A percentile compares a stretch with the other conserved stretches of the same genome.
These are phyloP conservation scores for Microbotryomycetes sp. DNA, from an alignment of 1,284 basidiomycete genomes.

Conservation along the genomic window DNA sequence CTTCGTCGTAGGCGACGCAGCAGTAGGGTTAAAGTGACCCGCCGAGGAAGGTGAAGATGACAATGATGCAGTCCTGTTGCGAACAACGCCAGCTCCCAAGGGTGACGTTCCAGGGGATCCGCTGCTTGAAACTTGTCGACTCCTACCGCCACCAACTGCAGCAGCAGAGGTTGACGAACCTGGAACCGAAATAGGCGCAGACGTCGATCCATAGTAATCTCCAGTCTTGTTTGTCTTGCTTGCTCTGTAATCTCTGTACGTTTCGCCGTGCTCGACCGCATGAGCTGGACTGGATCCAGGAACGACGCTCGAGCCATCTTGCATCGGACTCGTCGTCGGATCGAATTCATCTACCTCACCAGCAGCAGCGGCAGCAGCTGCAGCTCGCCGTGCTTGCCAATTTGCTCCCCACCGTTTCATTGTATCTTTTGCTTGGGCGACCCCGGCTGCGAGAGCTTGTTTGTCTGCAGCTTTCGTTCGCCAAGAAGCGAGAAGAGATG, in stretches of 20 bases:
- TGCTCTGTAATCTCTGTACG: constrained; percentile 8
- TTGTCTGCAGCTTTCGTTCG: constrained; percentile 61
- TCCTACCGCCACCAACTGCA: neutral
- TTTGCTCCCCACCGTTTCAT: constrained; percentile 82
- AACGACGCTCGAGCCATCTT: neutral
- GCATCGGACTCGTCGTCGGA: neutral
- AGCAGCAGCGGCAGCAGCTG: neutral
- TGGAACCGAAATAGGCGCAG: neutral
- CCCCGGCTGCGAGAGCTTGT: constrained; percentile 51
- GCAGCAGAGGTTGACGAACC: neutral
- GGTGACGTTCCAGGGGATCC: neutral
- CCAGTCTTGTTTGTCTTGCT: neutral
- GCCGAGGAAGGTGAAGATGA: neutral
- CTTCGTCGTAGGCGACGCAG: neutral
- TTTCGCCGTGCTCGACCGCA: neutral
- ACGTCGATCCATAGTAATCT: neutral
- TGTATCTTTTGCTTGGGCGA: constrained; percentile 60
- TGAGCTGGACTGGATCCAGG: neutral
- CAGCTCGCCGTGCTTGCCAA: constrained; percentile 45
- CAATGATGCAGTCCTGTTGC: neutral
- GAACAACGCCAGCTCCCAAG: neutral
- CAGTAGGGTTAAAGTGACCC: constrained; percentile 3
- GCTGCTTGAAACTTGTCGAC: neutral
- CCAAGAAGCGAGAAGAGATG: constrained; percentile 46
- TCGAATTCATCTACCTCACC: neutral